These are phyloP conservation scores for Tephrocybe sp. DNA, from an alignment of 768 basidiomycete species.

Conservation along the genomic window DNA sequence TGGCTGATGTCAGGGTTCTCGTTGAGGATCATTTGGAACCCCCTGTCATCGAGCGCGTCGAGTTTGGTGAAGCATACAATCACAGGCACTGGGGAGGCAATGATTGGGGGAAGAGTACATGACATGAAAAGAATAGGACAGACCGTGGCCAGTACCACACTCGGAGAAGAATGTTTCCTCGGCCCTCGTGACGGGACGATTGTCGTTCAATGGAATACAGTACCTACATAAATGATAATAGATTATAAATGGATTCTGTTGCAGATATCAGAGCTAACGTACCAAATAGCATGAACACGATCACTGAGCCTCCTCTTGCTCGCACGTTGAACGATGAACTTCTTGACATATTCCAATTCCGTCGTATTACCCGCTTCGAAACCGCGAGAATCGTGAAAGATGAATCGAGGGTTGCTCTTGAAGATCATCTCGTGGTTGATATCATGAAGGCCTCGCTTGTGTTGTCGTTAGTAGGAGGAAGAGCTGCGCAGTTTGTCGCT, in stretches of 20 bases:
- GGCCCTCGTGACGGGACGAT: slow-evolving; percentile 10
- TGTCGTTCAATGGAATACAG: slow-evolving; percentile 13
- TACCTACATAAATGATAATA: slow-evolving; percentile 4
- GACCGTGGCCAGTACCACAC: slow-evolving; percentile 15
- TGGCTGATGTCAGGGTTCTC: slow-evolving; percentile 11
- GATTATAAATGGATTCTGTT: neutral
- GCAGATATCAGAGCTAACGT: neutral
- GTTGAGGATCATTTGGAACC: slow-evolving; percentile 1
- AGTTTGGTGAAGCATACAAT: slow-evolving; percentile 17
- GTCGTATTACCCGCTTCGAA: slow-evolving; percentile 17
- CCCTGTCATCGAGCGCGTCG: slow-evolving; percentile 9
- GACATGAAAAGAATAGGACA: neutral
- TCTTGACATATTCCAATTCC: slow-evolving; percentile 8
- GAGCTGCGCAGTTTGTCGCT: neutral
- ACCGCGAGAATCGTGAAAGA: slow-evolving; percentile 13
- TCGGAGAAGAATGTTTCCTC: slow-evolving; percentile 11
- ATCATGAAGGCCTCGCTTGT: slow-evolving; percentile 13
- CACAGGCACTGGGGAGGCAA: slow-evolving; percentile 9
- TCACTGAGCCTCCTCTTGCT: slow-evolving; percentile 5
- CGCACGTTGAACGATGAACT: slow-evolving; percentile 8
- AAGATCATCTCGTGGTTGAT: slow-evolving; percentile 13
- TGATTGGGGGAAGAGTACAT: neutral
- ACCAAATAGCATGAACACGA: slow-evolving; percentile 18
- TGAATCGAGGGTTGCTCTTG: slow-evolving; percentile 12
- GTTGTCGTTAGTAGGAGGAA: neutral